phyloP scores from a whole-genome alignment of 2,329 filamentous ascomycete genomes.

The Neopestalotiopsis sp. region DNA sequence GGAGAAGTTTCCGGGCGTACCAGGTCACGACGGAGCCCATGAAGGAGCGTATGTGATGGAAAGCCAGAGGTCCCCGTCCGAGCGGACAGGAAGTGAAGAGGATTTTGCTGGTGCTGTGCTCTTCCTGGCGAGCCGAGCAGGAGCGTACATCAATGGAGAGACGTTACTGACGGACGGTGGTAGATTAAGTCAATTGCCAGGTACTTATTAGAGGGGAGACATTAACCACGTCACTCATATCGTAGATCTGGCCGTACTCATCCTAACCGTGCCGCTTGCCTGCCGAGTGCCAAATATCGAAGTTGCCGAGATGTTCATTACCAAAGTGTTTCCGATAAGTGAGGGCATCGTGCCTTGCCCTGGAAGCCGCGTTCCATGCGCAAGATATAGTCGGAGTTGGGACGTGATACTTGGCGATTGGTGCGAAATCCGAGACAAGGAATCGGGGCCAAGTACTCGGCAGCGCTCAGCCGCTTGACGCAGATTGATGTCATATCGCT shows the following conservation, averaged over 20 bases:
- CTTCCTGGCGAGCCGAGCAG: slow-evolving; percentile 14
- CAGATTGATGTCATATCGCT: not conserved
- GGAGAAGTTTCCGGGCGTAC: slow-evolving; percentile 3
- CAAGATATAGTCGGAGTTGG: not conserved
- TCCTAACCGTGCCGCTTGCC: no score
- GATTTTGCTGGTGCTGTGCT: slow-evolving; percentile 15
- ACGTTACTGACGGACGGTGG: slow-evolving; percentile 13
- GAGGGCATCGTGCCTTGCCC: no score
- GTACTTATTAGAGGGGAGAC: not conserved
- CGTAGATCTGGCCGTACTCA: no score
- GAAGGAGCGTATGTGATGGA: slow-evolving; percentile 14
- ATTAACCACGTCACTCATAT: no score
- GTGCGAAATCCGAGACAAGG: not conserved
- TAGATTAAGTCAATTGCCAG: slow-evolving; percentile 12
- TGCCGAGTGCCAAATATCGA: no score
- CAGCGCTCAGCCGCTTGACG: not conserved
- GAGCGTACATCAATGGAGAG: slow-evolving; percentile 14
- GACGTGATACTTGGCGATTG: not conserved
- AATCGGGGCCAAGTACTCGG: not conserved
- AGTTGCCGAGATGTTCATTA: no score
- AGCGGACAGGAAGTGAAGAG: slow-evolving; percentile 16
- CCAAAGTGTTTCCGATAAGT: no score
- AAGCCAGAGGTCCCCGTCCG: slow-evolving; percentile 2
- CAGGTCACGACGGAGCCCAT: slow-evolving; percentile 1
- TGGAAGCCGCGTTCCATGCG: not conserved